Conservation (phyloP, 805 yeast species). For the Teunomyces atbi region DNA sequence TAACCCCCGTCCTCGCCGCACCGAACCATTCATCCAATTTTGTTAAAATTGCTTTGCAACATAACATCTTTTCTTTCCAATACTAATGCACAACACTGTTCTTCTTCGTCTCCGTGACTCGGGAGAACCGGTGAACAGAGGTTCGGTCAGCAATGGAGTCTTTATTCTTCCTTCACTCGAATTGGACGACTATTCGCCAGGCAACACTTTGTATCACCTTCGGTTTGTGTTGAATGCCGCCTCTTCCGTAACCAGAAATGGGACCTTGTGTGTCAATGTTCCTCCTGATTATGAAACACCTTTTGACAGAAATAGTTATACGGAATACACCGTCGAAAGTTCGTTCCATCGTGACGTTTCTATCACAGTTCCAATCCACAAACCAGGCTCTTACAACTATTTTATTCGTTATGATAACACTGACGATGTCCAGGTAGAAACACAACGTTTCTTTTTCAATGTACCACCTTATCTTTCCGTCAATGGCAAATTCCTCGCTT, state of each 20-base stretch:
- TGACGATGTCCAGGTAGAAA: conserved; percentile 31
- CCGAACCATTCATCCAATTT: neutral
- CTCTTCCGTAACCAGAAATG: conserved; percentile 67
- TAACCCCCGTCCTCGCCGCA: neutral
- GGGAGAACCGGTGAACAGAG: conserved; percentile 46
- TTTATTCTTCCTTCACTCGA: conserved; percentile 49
- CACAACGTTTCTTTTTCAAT: conserved; percentile 67
- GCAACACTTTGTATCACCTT: conserved; percentile 48
- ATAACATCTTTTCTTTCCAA: neutral
- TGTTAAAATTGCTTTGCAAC: conserved; percentile 1
- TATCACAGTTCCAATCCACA: conserved; percentile 58
- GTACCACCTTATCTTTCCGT: conserved; percentile 75
- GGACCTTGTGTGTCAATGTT: conserved; percentile 69
- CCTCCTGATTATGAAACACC: conserved; percentile 44
- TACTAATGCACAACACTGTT: conserved; percentile 29
- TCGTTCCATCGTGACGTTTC: conserved; percentile 63
- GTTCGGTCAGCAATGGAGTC: conserved; percentile 44
- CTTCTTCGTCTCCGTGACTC: conserved; percentile 45
- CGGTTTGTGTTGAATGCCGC: conserved; percentile 73
- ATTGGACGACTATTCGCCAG: conserved; percentile 26
- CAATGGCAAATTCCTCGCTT: conserved; percentile 55
- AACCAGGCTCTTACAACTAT: conserved; percentile 80
- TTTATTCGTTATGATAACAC: conserved; percentile 55
- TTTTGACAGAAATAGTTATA: conserved; percentile 59
- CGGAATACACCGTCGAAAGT: conserved; percentile 48